These are phyloP conservation scores for Leucogyrophana mollusca DNA, from an alignment of 768 basidiomycete genomes.

Conservation along the genomic window DNA sequence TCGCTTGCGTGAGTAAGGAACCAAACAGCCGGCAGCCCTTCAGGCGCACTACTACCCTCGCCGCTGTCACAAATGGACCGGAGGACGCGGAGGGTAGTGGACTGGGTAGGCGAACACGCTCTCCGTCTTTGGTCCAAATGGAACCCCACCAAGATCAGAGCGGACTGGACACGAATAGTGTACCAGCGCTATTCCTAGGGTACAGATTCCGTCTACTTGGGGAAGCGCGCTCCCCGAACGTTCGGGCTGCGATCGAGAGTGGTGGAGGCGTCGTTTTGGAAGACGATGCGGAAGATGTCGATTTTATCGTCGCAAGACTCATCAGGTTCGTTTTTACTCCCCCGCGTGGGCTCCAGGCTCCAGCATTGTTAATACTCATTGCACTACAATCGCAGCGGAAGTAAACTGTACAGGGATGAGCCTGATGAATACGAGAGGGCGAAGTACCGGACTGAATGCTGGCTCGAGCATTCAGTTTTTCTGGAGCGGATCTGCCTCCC, in stretches of 20 bases:
- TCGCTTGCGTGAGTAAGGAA: conserved; percentile 34
- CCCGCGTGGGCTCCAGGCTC: no score
- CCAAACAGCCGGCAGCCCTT: conserved; percentile 42
- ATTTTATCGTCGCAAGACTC: conserved; percentile 70
- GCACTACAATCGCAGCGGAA: no score
- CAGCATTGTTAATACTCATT: no score
- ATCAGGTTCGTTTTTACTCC: conserved; percentile 53
- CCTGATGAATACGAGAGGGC: conserved; percentile 39
- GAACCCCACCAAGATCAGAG: no score
- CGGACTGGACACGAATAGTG: background rate
- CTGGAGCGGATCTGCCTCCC: conserved; percentile 68
- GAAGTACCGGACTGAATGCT: conserved; percentile 87
- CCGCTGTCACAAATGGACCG: conserved; percentile 6
- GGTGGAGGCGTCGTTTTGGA: conserved; percentile 51
- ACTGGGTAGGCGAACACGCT: no score
- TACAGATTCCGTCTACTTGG: conserved; percentile 60
- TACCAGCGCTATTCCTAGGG: conserved; percentile 48
- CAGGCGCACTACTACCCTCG: conserved; percentile 36
- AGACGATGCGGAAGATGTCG: conserved; percentile 49
- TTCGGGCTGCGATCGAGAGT: conserved; percentile 58
- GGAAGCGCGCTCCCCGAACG: conserved; percentile 59
- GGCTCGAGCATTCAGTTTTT: conserved; percentile 85
- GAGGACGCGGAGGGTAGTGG: conserved; percentile 18
- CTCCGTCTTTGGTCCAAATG: no score
- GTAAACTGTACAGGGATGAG: conserved; percentile 63